Conservation (phyloP, 352 stramenopile genomes). For the Globisporangium okanoganense region DNA sequence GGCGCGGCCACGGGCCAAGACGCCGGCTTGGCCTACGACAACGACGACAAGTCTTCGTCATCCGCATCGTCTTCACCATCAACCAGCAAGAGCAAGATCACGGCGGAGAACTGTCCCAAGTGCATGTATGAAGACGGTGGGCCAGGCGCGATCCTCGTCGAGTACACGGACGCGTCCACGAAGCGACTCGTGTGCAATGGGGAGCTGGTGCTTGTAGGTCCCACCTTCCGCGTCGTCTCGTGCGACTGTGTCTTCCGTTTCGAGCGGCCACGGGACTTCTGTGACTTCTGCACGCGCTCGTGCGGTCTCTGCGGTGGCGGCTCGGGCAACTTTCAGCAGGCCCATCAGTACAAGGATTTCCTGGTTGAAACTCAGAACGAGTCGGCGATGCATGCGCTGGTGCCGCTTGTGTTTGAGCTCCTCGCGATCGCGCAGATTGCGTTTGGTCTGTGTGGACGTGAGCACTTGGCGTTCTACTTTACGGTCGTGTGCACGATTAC, state of each 20-base stretch:
- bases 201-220: constrained; percentile 60
- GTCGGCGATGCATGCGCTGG: constrained; percentile 50
- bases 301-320: constrained; percentile 73
- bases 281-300: constrained; percentile 68
- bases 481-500: constrained; percentile 37
- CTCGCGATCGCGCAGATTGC: constrained; percentile 36
- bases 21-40: constrained; percentile 32
- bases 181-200: constrained; percentile 31
- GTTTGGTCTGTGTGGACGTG: constrained; percentile 33
- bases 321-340: constrained; percentile 69
- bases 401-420: constrained; percentile 49
- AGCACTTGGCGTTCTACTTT: constrained; percentile 54
- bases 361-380: constrained; percentile 55
- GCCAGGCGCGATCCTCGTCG: constrained; percentile 61
- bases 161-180: constrained; percentile 54
- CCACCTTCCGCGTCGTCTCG: constrained; percentile 78
- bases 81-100: constrained; percentile 32
- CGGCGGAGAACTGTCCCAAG: constrained; percentile 74
- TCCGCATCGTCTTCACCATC: constrained; percentile 2
- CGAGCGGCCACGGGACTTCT: constrained; percentile 56
- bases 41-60: constrained; percentile 20
- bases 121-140: constrained; percentile 82
- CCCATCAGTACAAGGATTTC: constrained; percentile 75
- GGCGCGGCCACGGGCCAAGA: constrained; percentile 47
- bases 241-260: constrained; percentile 85